Evolutionary conservation across 208 protist genomes (phyloP), one percentile per base, ranked within the genome.

Genomic region (Wallacemonas collosoma): DNA sequence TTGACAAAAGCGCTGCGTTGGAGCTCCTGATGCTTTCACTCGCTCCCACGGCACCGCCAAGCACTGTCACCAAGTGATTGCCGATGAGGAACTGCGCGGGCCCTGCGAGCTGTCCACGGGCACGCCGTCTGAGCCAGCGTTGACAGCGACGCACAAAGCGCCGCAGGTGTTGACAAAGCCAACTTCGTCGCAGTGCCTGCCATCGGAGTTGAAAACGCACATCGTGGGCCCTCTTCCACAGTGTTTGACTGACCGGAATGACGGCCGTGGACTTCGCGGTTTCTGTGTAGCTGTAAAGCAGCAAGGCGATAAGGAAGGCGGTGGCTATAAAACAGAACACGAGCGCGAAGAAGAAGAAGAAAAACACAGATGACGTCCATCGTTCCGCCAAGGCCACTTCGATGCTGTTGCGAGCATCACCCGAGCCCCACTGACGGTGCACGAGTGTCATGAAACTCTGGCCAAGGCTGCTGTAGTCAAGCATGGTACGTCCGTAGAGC

Each of bases 141-240:
- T 41, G 41, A 65, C 3, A n/a, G 4, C 39, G 51, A 12, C 66
- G 66, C 3, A 8, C 63, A 7, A 4, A 14, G 39, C 51, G 66
- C 12, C 66, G 66, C 40, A 58, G 1, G 0, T 51, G 51, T 40
- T 55, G 14, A 14, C 14, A 7, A 11, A 63, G 53, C 43, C 43
- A 60, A 4, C 15, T 43, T 9, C 68, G 68, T 5, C 51, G 55
- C 41, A 61, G 26, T 7, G 68, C 53, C 1, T 62, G 39, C 53
- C 56, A 72, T 9, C 50, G 40, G 14, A 56, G 56, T 26, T 71
- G 61, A 38, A 68, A 73, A 17, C 53, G 68, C 14, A 81, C 56
- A 61, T 81, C 76, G 39, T 54, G 54, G 68, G 61, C 74, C 61
- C 70, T 71, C 71, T 81, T 77, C 17, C 35, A 48, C 17, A 76